Conservation (phyloP, 352 stramenopile species). For the Pythium pyrilobum region DNA sequence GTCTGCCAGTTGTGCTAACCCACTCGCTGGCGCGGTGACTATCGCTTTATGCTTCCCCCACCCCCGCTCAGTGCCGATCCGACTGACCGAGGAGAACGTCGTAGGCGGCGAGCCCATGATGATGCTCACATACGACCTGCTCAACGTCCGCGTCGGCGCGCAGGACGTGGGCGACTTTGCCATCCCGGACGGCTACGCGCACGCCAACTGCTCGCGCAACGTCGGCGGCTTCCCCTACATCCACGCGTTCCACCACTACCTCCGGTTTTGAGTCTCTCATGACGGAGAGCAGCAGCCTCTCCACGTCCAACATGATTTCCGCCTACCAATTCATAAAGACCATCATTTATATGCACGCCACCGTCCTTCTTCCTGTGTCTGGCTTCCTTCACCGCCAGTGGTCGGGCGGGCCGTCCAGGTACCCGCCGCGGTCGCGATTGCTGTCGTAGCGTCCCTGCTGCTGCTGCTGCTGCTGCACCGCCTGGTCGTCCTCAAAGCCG, state of each 20-base stretch:
- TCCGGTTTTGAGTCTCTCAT: slow-evolving; percentile 66
- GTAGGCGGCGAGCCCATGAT: slow-evolving; percentile 38
- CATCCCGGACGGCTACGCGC: slow-evolving; percentile 55
- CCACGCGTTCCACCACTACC: slow-evolving; percentile 70
- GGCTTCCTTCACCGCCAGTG: slow-evolving; percentile 14
- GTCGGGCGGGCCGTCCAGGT: slow-evolving; percentile 15
- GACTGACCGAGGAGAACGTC: slow-evolving; percentile 56
- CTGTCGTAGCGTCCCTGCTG: slow-evolving; percentile 9
- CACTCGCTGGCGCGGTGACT: not conserved
- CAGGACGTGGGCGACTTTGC: slow-evolving; percentile 41
- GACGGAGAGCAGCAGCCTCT: too few species aligned
- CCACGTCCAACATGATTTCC: too few species aligned
- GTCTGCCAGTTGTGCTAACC: too few species aligned
- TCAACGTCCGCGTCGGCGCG: slow-evolving; percentile 41
- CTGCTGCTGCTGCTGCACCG: slow-evolving; percentile 6
- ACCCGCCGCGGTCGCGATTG: slow-evolving; percentile 9
- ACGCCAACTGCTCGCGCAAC: slow-evolving; percentile 49
- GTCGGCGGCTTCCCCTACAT: slow-evolving; percentile 74
- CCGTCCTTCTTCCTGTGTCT: not conserved
- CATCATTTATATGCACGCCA: not conserved
- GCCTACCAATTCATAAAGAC: too few species aligned
- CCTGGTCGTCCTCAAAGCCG: slow-evolving; percentile 13
- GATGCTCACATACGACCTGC: slow-evolving; percentile 60
- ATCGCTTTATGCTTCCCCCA: too few species aligned
- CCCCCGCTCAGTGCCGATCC: slow-evolving; percentile 61